These are phyloP conservation scores for Camelina laxa DNA, from an alignment of 345 rosid genomes.

Conservation along the genomic window DNA sequence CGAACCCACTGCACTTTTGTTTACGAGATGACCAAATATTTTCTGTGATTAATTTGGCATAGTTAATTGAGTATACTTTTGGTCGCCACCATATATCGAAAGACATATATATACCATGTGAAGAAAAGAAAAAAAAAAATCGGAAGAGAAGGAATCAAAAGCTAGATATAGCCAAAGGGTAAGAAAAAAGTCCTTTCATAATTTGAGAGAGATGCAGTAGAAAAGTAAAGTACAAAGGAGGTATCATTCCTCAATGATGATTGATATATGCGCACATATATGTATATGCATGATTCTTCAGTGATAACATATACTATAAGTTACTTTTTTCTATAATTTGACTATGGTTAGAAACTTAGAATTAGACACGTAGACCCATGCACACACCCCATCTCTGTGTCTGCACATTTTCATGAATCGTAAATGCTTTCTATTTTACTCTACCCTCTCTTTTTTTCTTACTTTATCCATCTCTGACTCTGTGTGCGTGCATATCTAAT, in stretches of 20 bases:
- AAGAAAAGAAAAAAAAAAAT: neutral
- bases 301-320: slow-evolving; percentile 6
- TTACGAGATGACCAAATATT: slow-evolving; percentile 8
- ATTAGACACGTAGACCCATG: slow-evolving; percentile 49
- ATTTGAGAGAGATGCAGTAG: slow-evolving; percentile 38
- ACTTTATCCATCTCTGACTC: slow-evolving; percentile 44
- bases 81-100: slow-evolving; percentile 6
- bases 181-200: slow-evolving; percentile 29
- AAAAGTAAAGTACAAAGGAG: slow-evolving; percentile 43
- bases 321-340: slow-evolving; percentile 14
- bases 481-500: slow-evolving; percentile 33
- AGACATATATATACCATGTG: slow-evolving; percentile 25
- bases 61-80: neutral
- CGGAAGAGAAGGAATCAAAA: slow-evolving; percentile 31
- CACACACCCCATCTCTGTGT: slow-evolving; percentile 42
- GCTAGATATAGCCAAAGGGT: slow-evolving; percentile 38
- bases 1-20: slow-evolving; percentile 19
- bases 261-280: slow-evolving; percentile 28
- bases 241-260: slow-evolving; percentile 47
- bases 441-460: slow-evolving; percentile 32
- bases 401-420: slow-evolving; percentile 46
- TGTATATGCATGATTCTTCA: slow-evolving; percentile 38
- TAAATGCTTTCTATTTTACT: slow-evolving; percentile 46
- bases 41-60: slow-evolving; percentile 21
- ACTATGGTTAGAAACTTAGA: slow-evolving; percentile 27